phyloP scores from a whole-genome alignment of 441 rosid genomes.

The Adansonia rubrostipa region DNA sequence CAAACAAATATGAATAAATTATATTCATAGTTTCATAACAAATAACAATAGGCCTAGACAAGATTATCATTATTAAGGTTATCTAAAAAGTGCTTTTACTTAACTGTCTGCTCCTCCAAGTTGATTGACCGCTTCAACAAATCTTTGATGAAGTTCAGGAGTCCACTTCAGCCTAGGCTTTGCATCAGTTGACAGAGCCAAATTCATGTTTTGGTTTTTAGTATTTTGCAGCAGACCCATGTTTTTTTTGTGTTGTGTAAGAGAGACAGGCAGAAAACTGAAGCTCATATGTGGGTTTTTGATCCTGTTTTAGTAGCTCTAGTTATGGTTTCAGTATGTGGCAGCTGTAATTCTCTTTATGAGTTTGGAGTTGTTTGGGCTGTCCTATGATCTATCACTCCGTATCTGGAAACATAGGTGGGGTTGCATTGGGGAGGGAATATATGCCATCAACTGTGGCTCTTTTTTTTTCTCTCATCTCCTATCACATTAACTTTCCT shows the following conservation, averaged over 20 bases:
- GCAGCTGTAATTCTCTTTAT: slow-evolving; percentile 48
- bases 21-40: not conserved
- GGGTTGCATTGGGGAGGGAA: slow-evolving; percentile 78
- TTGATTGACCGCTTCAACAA: slow-evolving; percentile 76
- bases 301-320: slow-evolving; percentile 30
- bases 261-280: slow-evolving; percentile 32
- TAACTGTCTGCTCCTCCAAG: slow-evolving; percentile 93
- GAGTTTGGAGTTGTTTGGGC: slow-evolving; percentile 49
- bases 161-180: slow-evolving; percentile 98
- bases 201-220: slow-evolving; percentile 64
- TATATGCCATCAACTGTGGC: slow-evolving; percentile 85
- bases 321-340: slow-evolving; percentile 37
- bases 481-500: slow-evolving; percentile 43
- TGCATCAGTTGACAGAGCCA: slow-evolving; percentile 84
- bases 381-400: slow-evolving; percentile 68
- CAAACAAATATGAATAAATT: not conserved
- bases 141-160: slow-evolving; percentile 82
- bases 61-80: slow-evolving; percentile 21
- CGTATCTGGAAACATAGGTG: slow-evolving; percentile 89
- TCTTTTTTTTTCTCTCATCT: slow-evolving; percentile 38
- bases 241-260: slow-evolving; percentile 24
- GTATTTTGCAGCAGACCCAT: slow-evolving; percentile 44
- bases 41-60: not conserved
- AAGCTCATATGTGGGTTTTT: slow-evolving; percentile 33
- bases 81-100: slow-evolving; percentile 30